phyloP scores from a whole-genome alignment of 73 alveolate species.

The Breviolum minutum region DNA sequence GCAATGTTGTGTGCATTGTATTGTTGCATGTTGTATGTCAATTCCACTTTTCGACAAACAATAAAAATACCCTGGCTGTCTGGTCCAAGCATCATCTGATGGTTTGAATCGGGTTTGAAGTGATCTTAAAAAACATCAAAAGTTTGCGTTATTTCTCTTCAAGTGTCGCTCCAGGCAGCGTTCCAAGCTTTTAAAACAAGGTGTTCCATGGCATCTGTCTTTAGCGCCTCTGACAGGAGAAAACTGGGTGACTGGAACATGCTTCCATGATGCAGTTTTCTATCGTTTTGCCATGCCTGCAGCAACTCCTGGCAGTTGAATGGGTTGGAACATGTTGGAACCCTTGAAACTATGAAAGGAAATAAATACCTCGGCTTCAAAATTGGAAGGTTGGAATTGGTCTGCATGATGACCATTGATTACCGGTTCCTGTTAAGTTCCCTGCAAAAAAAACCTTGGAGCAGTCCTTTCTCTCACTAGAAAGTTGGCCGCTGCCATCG shows the following conservation, averaged over 20 bases:
- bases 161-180: constrained; percentile 75
- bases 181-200: constrained; percentile 45
- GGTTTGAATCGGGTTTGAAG: too few relatives aligned
- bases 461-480: constrained; percentile 39
- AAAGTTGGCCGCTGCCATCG: constrained; percentile 70
- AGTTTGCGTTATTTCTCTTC: neutral
- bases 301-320: neutral
- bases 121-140: too few relatives aligned
- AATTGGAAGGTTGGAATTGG: too few relatives aligned
- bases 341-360: neutral
- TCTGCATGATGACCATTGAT: too few relatives aligned
- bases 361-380: neutral
- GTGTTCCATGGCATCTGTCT: constrained; percentile 59
- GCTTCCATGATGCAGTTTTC: neutral
- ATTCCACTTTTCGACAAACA: too few relatives aligned
- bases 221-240: neutral
- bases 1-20: too few relatives aligned
- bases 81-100: neutral
- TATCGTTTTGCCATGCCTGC: neutral
- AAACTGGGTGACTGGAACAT: neutral
- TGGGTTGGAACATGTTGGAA: neutral
- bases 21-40: too few relatives aligned
- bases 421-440: too few relatives aligned
- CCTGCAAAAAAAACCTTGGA: too few relatives aligned
- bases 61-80: too few relatives aligned